Evolutionary conservation across 1,139 yeast genomes (phyloP), one percentile per base, ranked within the genome.

Genomic region (Magnusiomyces starmeri): DNA sequence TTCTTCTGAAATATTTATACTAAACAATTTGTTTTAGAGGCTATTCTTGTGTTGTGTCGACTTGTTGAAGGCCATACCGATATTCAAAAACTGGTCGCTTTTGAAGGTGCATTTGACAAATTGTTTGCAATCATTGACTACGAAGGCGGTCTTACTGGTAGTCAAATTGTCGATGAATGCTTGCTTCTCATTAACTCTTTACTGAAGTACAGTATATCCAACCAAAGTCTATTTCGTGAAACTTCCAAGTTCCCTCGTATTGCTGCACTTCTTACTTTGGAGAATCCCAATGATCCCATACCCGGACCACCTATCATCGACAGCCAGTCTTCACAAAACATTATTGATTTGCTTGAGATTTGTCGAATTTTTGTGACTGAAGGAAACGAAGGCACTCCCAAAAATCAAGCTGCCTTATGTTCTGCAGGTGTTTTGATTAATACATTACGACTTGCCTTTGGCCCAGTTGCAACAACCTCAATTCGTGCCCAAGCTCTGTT

Each of bases 81-180:
- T 64, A 83, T 92, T 42, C 98, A 94, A 65, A 90, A 90, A 64
- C 72, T 92, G 22, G 95, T 92, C 16, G 98, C 96, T 0, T 94
- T 94, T 64, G 97, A 92, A 66, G 90, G 88, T 58, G 85, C 95
- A 0, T 90, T 92, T 64, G 97, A 88, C 58, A 79, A 77, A 57
- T 69, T 90, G 18, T 89, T 92, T 61, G 75, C 74, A 41, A 85
- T 92, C 14, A 83, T 92, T 25, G 82, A 81, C 26, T 85, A 81
- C 58, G 97, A 92, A 66, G 97, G 96, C 20, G 96, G 96, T 0
- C 76, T 89, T 10, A 76, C 90, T 54, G 97, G 95, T 7, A 89
- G 95, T n/a, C 76, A 89, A 26, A 80, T 88, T 29, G 95, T 90
- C 6, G 94, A 86, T 63, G 97, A 94, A 68, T 87, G 96, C 65